Conservation (phyloP, 345 rosid genomes). For the Noccaea caerulescens region DNA sequence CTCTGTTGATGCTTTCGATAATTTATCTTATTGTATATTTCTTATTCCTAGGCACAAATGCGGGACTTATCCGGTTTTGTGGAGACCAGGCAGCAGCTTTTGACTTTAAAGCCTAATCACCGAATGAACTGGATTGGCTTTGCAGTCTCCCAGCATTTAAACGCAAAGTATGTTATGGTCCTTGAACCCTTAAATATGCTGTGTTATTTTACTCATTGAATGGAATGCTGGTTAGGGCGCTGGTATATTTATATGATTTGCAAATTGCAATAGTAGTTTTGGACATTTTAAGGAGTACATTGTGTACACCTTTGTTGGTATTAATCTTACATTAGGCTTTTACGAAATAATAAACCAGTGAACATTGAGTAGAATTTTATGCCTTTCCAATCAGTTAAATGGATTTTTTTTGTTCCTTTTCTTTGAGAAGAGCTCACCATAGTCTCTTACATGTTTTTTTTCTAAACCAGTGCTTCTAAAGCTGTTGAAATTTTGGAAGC, state of each 20-base stretch:
- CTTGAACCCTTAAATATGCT: constrained; percentile 28
- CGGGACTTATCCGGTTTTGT: constrained; percentile 96
- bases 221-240: constrained; percentile 10
- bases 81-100: constrained; percentile 93
- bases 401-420: background rate
- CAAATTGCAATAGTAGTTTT: constrained; percentile 20
- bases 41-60: constrained; percentile 86
- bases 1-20: constrained; percentile 14
- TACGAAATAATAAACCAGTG: constrained; percentile 28
- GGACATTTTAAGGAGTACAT: constrained; percentile 4
- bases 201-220: background rate
- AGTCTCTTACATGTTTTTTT: background rate
- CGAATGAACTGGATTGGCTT: constrained; percentile 99
- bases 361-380: constrained; percentile 14
- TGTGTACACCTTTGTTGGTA: constrained; percentile 1
- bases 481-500: constrained; percentile 99
- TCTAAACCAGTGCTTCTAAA: constrained; percentile 67
- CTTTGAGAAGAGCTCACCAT: constrained; percentile 2
- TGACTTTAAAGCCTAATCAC: constrained; percentile 93
- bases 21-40: constrained; percentile 20
- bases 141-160: constrained; percentile 95
- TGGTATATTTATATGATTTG: constrained; percentile 23
- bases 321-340: background rate
- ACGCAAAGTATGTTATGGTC: constrained; percentile 65
- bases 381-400: background rate